Conservation (phyloP, 129 eudicot genomes). For the Artemisia argyi region DNA sequence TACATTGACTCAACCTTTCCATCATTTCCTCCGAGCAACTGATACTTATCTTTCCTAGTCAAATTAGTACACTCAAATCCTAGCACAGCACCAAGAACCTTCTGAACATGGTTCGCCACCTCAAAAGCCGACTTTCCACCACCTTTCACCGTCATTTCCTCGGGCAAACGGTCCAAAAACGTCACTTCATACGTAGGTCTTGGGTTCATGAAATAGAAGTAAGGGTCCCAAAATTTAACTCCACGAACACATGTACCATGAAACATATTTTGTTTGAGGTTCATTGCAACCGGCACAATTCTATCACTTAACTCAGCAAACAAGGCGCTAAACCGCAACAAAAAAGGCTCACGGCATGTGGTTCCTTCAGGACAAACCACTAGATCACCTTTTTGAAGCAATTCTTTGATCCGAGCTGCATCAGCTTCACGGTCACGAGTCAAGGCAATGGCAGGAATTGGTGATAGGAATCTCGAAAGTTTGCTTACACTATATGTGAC, state of each 20-base stretch:
- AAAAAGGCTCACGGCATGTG: slow-evolving; percentile 69
- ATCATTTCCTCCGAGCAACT: slow-evolving; percentile 93
- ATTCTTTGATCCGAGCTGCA: slow-evolving; percentile 61
- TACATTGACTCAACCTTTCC: slow-evolving; percentile 95
- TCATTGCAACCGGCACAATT: slow-evolving; percentile 81
- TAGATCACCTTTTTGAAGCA: slow-evolving; percentile 75
- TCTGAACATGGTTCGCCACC: slow-evolving; percentile 92
- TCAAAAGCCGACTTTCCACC: slow-evolving; percentile 74
- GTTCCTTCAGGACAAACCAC: slow-evolving; percentile 88
- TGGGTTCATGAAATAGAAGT: slow-evolving; percentile 83
- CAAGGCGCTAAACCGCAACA: slow-evolving; percentile 70
- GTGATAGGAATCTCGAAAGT: slow-evolving; percentile 68
- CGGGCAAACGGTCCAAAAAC: slow-evolving; percentile 71
- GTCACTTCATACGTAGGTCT: slow-evolving; percentile 79
- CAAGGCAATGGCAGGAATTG: slow-evolving; percentile 84
- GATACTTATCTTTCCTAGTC: slow-evolving; percentile 92
- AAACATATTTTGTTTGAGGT: slow-evolving; percentile 72
- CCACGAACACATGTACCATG: slow-evolving; percentile 80
- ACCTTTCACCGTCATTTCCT: slow-evolving; percentile 61
- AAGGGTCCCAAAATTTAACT: slow-evolving; percentile 86
- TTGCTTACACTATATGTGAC: slow-evolving; percentile 90
- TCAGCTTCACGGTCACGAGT: slow-evolving; percentile 86
- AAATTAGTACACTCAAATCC: slow-evolving; percentile 90
- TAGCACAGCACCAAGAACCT: slow-evolving; percentile 50
- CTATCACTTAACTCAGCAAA: slow-evolving; percentile 77